A percentile compares a stretch with the other conserved stretches of the same genome.
phyloP scores from a whole-genome alignment of 345 rosid genomes.

The Gossypioides kirkii region DNA sequence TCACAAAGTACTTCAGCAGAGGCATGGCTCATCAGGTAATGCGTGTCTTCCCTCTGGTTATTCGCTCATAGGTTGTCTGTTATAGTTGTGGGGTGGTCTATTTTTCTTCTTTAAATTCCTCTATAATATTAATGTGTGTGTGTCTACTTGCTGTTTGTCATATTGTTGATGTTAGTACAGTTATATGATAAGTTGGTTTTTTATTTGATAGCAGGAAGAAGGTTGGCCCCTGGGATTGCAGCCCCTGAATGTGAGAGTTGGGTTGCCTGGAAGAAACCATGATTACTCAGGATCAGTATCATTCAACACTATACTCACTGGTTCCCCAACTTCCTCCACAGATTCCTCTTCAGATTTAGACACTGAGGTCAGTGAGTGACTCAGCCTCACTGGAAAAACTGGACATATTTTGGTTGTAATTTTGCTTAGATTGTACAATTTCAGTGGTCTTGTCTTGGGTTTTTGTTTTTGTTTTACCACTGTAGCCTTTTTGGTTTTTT shows the following conservation, averaged over 20 bases:
- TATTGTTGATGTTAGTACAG: conserved; percentile 2
- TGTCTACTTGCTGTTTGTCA: conserved; percentile 15
- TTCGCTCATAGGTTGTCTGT: conserved; percentile 23
- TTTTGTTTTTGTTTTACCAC: not conserved
- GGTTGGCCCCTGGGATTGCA: conserved; percentile 57
- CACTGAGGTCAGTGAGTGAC: conserved; percentile 45
- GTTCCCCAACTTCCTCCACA: conserved; percentile 29
- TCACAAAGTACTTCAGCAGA: not conserved
- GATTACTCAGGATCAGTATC: conserved; percentile 39
- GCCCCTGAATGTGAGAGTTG: conserved; percentile 39
- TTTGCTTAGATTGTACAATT: not conserved
- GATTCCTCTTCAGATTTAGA: conserved; percentile 44
- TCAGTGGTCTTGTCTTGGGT: no score
- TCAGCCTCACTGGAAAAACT: conserved; percentile 16
- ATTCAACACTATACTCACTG: conserved; percentile 37
- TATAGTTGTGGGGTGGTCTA: conserved; percentile 7
- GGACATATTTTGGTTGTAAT: not conserved
- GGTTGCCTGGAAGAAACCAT: conserved; percentile 24
- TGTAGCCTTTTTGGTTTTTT: not conserved
- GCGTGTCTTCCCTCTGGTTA: conserved; percentile 4
- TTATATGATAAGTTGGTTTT: conserved; percentile 5
- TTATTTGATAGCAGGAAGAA: conserved; percentile 35
- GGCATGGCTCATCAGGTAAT: conserved; percentile 18
- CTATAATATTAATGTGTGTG: not conserved
- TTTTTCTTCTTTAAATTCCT: conserved; percentile 15